Conservation (phyloP, 2,329 filamentous ascomycete species). For the Xylariomycetidae sp. region DNA sequence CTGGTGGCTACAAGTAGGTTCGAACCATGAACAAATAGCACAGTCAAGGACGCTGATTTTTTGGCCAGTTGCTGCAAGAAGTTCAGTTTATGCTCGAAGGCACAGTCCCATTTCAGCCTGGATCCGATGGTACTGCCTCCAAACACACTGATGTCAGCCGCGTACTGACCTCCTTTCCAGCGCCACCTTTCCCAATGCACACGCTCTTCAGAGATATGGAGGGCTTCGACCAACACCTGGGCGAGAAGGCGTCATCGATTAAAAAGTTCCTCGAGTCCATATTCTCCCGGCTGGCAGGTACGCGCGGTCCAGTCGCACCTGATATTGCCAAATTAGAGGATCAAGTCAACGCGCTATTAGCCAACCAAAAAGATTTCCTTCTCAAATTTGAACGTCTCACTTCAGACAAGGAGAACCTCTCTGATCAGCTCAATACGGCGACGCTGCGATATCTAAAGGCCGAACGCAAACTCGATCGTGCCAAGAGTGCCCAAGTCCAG, state of each 20-base stretch:
- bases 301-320: slow-evolving; percentile 53
- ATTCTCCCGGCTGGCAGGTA: slow-evolving; percentile 51
- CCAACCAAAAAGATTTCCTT: slow-evolving; percentile 76
- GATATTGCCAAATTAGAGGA: slow-evolving; percentile 70
- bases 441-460: slow-evolving; percentile 91
- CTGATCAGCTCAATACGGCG: slow-evolving; percentile 81
- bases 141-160: neutral
- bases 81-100: slow-evolving; percentile 55
- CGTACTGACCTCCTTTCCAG: slow-evolving; percentile 32
- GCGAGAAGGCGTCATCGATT: slow-evolving; percentile 70
- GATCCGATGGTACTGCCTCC: slow-evolving; percentile 35
- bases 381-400: slow-evolving; percentile 71
- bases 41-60: too few relatives aligned
- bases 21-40: too few relatives aligned
- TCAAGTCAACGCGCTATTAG: slow-evolving; percentile 70
- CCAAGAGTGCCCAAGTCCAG: slow-evolving; percentile 82
- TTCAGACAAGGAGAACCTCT: slow-evolving; percentile 77
- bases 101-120: slow-evolving; percentile 37
- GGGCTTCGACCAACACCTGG: slow-evolving; percentile 78
- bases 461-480: slow-evolving; percentile 88
- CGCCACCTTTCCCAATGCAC: slow-evolving; percentile 51
- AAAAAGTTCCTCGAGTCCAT: slow-evolving; percentile 68
- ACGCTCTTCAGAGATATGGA: slow-evolving; percentile 59
- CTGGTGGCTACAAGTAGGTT: slow-evolving; percentile 89
- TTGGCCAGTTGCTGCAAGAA: slow-evolving; percentile 60